Evolutionary conservation across 2,329 filamentous ascomycete genomes (phyloP).

Genomic region (Pyrenophora graminea): DNA sequence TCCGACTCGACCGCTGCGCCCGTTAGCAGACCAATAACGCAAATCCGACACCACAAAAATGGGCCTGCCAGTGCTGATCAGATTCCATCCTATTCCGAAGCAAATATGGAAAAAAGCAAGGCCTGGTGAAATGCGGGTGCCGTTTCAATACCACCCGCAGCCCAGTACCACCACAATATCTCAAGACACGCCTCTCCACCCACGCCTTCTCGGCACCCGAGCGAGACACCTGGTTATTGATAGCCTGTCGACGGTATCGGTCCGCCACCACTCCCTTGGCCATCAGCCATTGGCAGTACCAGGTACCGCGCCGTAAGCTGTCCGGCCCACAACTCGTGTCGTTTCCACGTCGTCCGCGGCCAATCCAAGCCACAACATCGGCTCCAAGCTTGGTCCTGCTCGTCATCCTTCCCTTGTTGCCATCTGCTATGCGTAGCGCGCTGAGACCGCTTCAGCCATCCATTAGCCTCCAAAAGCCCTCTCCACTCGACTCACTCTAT

Average conservation of each 20-base stretch:
- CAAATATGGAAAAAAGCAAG: constrained; percentile 40
- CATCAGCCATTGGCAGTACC: constrained; percentile 39
- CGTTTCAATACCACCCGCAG: constrained; percentile 36
- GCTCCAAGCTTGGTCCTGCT: constrained; percentile 35
- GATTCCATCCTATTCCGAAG: constrained; percentile 46
- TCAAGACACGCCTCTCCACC: constrained; percentile 16
- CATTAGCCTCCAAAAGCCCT: constrained; percentile 18
- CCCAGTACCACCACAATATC: constrained; percentile 26
- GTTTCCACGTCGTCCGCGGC: constrained; percentile 39
- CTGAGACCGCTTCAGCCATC: constrained; percentile 41
- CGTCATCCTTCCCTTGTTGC: constrained; percentile 33
- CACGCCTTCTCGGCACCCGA: constrained; percentile 30
- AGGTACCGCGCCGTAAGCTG: constrained; percentile 42
- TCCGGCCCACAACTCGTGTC: constrained; percentile 36
- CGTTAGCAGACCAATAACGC: constrained; percentile 38
- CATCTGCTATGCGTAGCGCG: constrained; percentile 32
- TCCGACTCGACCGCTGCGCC: constrained; percentile 39
- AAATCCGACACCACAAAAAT: constrained; percentile 29
- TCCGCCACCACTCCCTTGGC: constrained; percentile 31
- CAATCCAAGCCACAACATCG: constrained; percentile 39
- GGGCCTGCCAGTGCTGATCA: constrained; percentile 44
- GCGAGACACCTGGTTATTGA: constrained; percentile 25
- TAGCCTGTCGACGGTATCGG: constrained; percentile 35
- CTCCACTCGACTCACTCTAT: constrained; percentile 12
- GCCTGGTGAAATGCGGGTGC: constrained; percentile 32